Percentiles rank a stretch among this genome's conserved stretches.
Evolutionary conservation across 768 basidiomycete species (phyloP).

Genomic region (Auricularia sp.): DNA sequence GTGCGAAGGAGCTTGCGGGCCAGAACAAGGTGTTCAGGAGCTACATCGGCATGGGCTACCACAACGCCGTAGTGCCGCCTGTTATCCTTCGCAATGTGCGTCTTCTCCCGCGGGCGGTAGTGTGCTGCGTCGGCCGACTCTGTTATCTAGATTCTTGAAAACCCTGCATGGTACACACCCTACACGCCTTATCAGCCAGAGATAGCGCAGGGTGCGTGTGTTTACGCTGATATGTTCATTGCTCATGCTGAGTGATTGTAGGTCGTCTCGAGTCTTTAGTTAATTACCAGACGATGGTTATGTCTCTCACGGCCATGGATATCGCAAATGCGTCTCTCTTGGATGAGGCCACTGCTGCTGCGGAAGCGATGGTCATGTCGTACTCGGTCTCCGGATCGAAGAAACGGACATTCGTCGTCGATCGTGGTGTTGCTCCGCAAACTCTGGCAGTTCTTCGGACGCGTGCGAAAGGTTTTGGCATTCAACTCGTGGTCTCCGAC

Average conservation of each 20-base stretch:
- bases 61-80: slow-evolving; percentile 88
- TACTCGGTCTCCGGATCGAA: slow-evolving; percentile 57
- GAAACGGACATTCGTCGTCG: slow-evolving; percentile 78
- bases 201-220: slow-evolving; percentile 81
- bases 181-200: slow-evolving; percentile 97
- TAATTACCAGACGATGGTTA: slow-evolving; percentile 95
- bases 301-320: slow-evolving; percentile 90
- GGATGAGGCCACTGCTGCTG: slow-evolving; percentile 91
- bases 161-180: slow-evolving; percentile 96
- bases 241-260: slow-evolving; percentile 20
- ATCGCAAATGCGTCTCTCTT: slow-evolving; percentile 93
- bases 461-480: slow-evolving; percentile 88
- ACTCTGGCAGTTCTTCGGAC: slow-evolving; percentile 83
- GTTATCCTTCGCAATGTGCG: slow-evolving; percentile 86
- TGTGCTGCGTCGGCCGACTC: slow-evolving; percentile 1
- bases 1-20: slow-evolving; percentile 66
- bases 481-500: slow-evolving; percentile 67
- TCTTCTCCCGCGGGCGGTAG: slow-evolving; percentile 6
- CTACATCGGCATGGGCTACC: slow-evolving; percentile 98
- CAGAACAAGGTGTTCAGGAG: slow-evolving; percentile 79
- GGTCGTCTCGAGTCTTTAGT: slow-evolving; percentile 93
- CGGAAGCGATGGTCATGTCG: slow-evolving; percentile 95
- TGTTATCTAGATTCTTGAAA: slow-evolving; percentile 64
- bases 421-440: slow-evolving; percentile 74
- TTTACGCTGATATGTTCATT: neutral